Base-by-base conservation (phyloP, 768 basidiomycete genomes). In the Boletus rubropictus region DNA sequence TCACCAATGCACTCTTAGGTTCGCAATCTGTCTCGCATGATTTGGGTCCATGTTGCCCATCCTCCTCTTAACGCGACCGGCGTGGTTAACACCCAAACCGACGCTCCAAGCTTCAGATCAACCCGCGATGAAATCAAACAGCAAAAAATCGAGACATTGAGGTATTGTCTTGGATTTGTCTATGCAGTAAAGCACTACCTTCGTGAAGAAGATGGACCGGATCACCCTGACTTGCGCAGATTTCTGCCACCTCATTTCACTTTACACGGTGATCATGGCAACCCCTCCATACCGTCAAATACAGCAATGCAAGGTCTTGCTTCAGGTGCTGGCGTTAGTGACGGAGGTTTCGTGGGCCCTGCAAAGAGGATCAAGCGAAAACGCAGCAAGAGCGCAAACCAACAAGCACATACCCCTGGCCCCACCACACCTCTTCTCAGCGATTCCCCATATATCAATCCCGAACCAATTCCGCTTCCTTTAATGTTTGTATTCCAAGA, bases 181-280 rank as follows among this genome's bases (percentile, higher is more conserved):
- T 79, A 79, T 47, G 84, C 93, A 42, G 70, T 72, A 14, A 81
- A 81, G 61, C 84, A 95, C 63, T 91, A 93, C 62, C 75, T 93
- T 41, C 86, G 90, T 36, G 87, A 82, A 41, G 86, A 91, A 54
- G 88, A 89, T 59, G 88, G 91, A 3, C 64, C 80, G 8, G 72
- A 82, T 20, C 81, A 80, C 58, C 71, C 75, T 2, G 89, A 92
- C 65, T 83, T 84, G 55, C 62, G 59, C 0, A 82, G 76, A 10
- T 71, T 92, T 45, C 66, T 93, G 17, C 89, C 90, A 0, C 57
- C 73, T 4, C 76, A 75, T 14, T 81, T 88, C 49, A 63, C 68
- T 34, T 74, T 75, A 9, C 73, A 70, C 44, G 73, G 73, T 33
- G 74, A 73, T 28, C 63, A 57, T 28, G 63, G 57, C 8, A 37